These are phyloP conservation scores for Hura crepitans DNA, from an alignment of 441 rosid species.

Conservation along the genomic window DNA sequence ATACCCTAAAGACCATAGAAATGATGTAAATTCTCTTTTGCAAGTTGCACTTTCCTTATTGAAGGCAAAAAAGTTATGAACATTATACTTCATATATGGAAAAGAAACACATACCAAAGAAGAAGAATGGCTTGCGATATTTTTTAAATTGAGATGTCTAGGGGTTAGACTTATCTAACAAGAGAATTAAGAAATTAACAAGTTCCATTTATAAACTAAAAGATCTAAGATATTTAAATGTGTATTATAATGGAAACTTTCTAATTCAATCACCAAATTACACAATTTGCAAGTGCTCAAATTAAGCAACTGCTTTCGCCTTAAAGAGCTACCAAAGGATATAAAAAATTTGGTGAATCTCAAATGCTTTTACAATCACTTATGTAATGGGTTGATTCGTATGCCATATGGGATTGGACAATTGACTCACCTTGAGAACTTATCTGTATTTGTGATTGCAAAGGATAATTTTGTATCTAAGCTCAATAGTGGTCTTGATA, in stretches of 20 bases:
- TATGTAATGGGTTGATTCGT: constrained; percentile 12
- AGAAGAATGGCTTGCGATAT: background rate
- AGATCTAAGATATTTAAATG: background rate
- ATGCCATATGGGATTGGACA: constrained; percentile 29
- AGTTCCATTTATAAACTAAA: background rate
- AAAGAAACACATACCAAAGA: background rate
- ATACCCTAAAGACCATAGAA: constrained; percentile 9
- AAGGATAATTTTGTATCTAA: background rate
- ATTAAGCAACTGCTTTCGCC: background rate
- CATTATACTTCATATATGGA: background rate
- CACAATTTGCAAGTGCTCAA: constrained; percentile 14
- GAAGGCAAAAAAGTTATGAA: background rate
- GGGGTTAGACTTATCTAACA: constrained; percentile 6
- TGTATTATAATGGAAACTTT: background rate
- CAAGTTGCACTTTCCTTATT: background rate
- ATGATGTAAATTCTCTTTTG: background rate
- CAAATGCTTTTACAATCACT: constrained; percentile 9
- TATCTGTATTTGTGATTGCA: constrained; percentile 11
- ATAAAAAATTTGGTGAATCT: constrained; percentile 23
- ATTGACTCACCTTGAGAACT: constrained; percentile 15
- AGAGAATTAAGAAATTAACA: background rate
- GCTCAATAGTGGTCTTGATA: constrained; percentile 10
- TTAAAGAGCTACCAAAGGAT: constrained; percentile 19
- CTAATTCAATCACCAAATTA: background rate
- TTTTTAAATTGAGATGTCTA: constrained; percentile 10